Percentiles rank a stretch among this genome's conserved stretches.
phyloP scores from a whole-genome alignment of 2,329 filamentous ascomycete genomes.

The Coniochaeta pulveracea region DNA sequence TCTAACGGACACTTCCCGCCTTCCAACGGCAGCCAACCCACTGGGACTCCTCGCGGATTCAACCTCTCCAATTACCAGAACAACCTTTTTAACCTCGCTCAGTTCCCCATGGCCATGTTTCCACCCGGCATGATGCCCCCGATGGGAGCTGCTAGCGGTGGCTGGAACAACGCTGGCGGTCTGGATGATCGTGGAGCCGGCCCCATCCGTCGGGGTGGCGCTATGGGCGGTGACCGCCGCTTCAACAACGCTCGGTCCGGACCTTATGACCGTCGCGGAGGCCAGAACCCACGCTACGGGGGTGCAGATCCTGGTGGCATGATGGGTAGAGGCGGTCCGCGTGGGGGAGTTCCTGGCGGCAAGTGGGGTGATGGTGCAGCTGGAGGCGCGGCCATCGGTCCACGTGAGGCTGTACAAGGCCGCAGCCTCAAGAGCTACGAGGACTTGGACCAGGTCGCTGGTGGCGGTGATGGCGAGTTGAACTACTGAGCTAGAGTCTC shows the following conservation, averaged over 20 bases:
- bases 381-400: conserved; percentile 66
- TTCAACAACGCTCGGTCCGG: conserved; percentile 55
- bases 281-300: conserved; percentile 40
- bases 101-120: conserved; percentile 35
- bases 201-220: conserved; percentile 56
- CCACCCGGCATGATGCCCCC: conserved; percentile 39
- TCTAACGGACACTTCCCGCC: conserved; percentile 93
- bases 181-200: conserved; percentile 44
- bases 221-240: conserved; percentile 32
- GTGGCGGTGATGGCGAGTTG: conserved; percentile 67
- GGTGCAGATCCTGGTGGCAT: conserved; percentile 23
- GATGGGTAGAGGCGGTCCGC: conserved; percentile 34
- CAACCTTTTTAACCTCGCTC: conserved; percentile 46
- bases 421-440: conserved; percentile 95
- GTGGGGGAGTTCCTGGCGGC: conserved; percentile 32
- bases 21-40: conserved; percentile 60
- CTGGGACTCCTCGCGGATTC: conserved; percentile 85
- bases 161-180: conserved; percentile 39
- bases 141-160: conserved; percentile 27
- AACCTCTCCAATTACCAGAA: conserved; percentile 65
- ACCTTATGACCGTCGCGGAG: conserved; percentile 57
- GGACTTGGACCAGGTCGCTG: conserved; percentile 78
- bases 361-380: conserved; percentile 65
- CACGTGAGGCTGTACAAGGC: conserved; percentile 83
- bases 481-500: no score